Conservation (phyloP, 176 grass and related monocot genomes). For the Thalia dealbata region DNA sequence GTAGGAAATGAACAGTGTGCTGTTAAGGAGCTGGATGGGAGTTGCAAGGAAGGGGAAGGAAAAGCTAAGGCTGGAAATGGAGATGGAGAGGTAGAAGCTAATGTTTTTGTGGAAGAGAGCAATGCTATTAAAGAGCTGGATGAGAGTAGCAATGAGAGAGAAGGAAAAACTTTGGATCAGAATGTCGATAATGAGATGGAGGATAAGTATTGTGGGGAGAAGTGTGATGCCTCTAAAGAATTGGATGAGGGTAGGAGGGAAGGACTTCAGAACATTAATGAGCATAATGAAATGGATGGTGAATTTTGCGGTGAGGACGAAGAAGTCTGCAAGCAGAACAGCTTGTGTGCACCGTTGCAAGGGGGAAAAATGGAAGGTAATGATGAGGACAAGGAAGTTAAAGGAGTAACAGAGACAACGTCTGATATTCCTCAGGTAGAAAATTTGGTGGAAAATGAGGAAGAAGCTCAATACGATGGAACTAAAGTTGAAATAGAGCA, state of each 20-base stretch:
- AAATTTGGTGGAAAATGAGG: not conserved
- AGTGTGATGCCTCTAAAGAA: slow-evolving; percentile 17
- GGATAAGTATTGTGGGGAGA: slow-evolving; percentile 19
- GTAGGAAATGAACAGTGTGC: not conserved
- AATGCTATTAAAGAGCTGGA: not conserved
- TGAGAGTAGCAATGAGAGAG: slow-evolving; percentile 7
- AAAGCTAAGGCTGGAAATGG: not conserved
- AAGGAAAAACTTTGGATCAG: slow-evolving; percentile 6
- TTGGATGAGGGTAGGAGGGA: slow-evolving; percentile 12
- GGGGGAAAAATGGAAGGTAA: slow-evolving; percentile 18
- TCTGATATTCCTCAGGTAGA: not conserved
- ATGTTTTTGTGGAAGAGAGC: not conserved
- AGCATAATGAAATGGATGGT: slow-evolving; percentile 18
- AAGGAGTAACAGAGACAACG: not conserved
- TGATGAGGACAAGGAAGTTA: not conserved
- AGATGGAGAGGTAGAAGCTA: not conserved
- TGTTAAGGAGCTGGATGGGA: not conserved
- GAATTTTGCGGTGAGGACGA: not conserved
- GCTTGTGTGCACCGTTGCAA: slow-evolving; percentile 2
- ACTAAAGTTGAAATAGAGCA: slow-evolving; percentile 4
- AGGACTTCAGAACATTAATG: slow-evolving; percentile 4
- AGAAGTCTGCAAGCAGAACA: not conserved
- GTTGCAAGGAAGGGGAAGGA: not conserved
- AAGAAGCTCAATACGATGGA: not conserved
- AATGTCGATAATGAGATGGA: slow-evolving; percentile 21